Evolutionary conservation across 768 basidiomycete genomes (phyloP).

Genomic region (Piloderma croceum): DNA sequence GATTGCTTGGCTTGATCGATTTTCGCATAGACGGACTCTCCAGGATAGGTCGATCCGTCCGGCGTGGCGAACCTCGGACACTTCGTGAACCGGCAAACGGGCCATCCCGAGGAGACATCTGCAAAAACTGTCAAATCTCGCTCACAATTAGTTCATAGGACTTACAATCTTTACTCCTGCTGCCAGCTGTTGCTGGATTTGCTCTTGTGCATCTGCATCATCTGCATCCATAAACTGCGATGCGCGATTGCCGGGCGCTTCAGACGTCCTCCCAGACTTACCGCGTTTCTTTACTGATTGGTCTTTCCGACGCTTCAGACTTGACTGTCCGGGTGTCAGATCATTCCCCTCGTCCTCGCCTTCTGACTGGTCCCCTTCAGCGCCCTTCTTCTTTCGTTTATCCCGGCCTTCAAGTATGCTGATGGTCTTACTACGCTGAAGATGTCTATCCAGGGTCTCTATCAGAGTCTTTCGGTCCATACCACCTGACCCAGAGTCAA

Average conservation of each 20-base stretch:
- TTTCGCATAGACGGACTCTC: slow-evolving; percentile 34
- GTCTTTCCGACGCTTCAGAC: slow-evolving; percentile 32
- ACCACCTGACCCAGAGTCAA: slow-evolving; percentile 51
- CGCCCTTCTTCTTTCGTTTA: slow-evolving; percentile 19
- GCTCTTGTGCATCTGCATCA: slow-evolving; percentile 74
- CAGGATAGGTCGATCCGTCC: slow-evolving; percentile 32
- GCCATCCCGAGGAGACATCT: slow-evolving; percentile 65
- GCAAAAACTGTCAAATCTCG: slow-evolving; percentile 2
- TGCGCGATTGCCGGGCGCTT: slow-evolving; percentile 50
- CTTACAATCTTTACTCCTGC: slow-evolving; percentile 68
- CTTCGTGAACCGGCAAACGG: slow-evolving; percentile 62
- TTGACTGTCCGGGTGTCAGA: slow-evolving; percentile 53
- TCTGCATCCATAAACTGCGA: slow-evolving; percentile 92
- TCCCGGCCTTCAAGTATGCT: slow-evolving; percentile 76
- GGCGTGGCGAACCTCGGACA: slow-evolving; percentile 62
- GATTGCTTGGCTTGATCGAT: slow-evolving; percentile 35
- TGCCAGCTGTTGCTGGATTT: slow-evolving; percentile 80
- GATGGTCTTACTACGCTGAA: slow-evolving; percentile 81
- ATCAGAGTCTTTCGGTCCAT: slow-evolving; percentile 83
- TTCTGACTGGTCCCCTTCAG: slow-evolving; percentile 26
- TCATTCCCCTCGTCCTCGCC: slow-evolving; percentile 48
- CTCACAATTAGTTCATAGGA: slow-evolving; percentile 9
- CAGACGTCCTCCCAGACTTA: slow-evolving; percentile 22
- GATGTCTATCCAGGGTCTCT: slow-evolving; percentile 71
- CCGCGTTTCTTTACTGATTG: slow-evolving; percentile 27